Evolutionary conservation across 106 monocot species (phyloP).

Genomic region (Platanthera guangdongensis): DNA sequence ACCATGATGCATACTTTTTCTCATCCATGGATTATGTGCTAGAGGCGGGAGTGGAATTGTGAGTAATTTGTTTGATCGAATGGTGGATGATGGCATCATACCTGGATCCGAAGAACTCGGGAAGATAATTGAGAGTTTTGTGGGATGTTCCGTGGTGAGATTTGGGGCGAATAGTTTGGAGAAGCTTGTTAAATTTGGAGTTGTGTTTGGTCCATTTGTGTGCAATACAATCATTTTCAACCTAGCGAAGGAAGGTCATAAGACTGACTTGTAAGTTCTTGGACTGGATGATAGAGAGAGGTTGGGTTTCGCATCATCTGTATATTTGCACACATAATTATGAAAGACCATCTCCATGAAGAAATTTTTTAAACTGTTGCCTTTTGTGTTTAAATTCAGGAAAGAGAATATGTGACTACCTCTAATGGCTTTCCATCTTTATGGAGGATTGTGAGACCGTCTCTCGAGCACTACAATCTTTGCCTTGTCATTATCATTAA

Average conservation of each 20-base stretch:
- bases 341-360: too few species aligned
- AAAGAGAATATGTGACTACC: too few species aligned
- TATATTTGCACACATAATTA: too few species aligned
- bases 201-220: constrained; percentile 16
- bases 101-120: constrained; percentile 31
- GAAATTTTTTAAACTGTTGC: too few species aligned
- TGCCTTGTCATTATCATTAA: too few species aligned
- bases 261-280: constrained; percentile 40
- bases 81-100: constrained; percentile 36
- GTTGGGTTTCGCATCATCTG: constrained; percentile 65
- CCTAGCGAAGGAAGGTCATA: constrained; percentile 48
- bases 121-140: constrained; percentile 17
- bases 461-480: too few species aligned
- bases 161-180: constrained; percentile 27
- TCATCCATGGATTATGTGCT: too few species aligned
- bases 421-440: too few species aligned
- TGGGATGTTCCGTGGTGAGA: too few species aligned
- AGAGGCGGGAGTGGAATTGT: constrained; percentile 16
- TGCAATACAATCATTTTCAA: constrained; percentile 37
- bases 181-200: constrained; percentile 19
- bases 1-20: too few species aligned
- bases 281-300: constrained; percentile 60
- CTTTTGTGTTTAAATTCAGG: too few species aligned
- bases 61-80: constrained; percentile 38
- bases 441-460: too few species aligned